Conservation (phyloP, 2,329 filamentous ascomycete genomes). For the Xylaria sp. region DNA sequence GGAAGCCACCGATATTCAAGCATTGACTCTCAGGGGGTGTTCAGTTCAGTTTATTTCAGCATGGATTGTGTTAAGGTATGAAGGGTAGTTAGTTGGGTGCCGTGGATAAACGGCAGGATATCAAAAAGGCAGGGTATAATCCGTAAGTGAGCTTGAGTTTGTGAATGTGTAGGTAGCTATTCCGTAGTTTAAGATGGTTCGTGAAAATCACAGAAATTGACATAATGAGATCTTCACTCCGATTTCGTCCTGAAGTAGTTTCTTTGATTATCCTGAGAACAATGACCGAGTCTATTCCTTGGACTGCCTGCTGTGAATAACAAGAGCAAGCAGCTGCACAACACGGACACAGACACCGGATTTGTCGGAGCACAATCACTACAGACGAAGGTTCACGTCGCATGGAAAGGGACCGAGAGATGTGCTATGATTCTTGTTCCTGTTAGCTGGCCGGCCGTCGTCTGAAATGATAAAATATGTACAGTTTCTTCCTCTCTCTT, state of each 20-base stretch:
- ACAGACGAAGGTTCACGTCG: too few species aligned
- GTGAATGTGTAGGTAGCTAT: neutral
- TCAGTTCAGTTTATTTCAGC: too few species aligned
- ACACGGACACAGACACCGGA: neutral
- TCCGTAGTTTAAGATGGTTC: too few species aligned
- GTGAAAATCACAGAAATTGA: neutral
- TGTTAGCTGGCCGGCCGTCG: neutral
- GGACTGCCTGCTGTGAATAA: neutral
- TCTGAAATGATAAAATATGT: neutral
- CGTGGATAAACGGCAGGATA: neutral
- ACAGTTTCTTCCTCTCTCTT: neutral
- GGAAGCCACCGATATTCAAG: too few species aligned
- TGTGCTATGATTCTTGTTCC: neutral
- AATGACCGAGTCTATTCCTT: neutral
- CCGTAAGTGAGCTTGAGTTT: too few species aligned
- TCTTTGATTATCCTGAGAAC: too few species aligned
- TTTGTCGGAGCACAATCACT: too few species aligned
- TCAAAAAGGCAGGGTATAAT: neutral
- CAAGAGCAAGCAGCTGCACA: neutral
- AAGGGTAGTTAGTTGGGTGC: neutral
- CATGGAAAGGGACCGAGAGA: too few species aligned
- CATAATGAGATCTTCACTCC: neutral
- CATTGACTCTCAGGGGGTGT: too few species aligned
- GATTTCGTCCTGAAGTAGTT: neutral
- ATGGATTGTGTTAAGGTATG: too few species aligned